Evolutionary conservation across 768 basidiomycete genomes (phyloP).

Genomic region (Zangia roseola): DNA sequence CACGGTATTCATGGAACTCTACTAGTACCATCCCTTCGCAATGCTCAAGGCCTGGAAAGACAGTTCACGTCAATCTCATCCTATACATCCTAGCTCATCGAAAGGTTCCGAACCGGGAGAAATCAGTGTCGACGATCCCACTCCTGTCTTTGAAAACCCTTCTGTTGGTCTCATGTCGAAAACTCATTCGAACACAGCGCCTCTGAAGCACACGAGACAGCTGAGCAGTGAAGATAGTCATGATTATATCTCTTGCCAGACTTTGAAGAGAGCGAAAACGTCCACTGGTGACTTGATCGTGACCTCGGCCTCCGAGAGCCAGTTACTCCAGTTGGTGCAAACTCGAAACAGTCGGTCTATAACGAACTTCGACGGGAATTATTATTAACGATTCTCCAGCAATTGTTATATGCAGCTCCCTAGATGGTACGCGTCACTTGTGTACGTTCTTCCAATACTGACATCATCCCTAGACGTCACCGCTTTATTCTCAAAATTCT

Average conservation of each 20-base stretch:
- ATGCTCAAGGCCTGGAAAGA: slow-evolving; percentile 29
- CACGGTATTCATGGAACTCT: too few species aligned
- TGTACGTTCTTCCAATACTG: neutral
- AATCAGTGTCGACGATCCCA: slow-evolving; percentile 26
- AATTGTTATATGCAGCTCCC: slow-evolving; percentile 18
- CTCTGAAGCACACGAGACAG: slow-evolving; percentile 16
- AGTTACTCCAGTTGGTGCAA: slow-evolving; percentile 19
- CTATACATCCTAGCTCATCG: neutral
- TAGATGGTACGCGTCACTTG: slow-evolving; percentile 14
- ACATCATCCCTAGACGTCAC: slow-evolving; percentile 15
- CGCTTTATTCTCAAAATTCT: slow-evolving; percentile 17
- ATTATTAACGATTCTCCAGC: slow-evolving; percentile 11
- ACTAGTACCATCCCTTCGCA: neutral
- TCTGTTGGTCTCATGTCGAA: slow-evolving; percentile 9
- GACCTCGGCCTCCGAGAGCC: slow-evolving; percentile 7
- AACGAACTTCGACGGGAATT: neutral
- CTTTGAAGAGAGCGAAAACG: slow-evolving; percentile 13
- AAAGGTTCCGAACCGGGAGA: slow-evolving; percentile 25
- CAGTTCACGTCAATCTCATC: slow-evolving; percentile 7
- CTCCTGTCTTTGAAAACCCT: slow-evolving; percentile 15
- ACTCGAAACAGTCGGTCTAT: slow-evolving; percentile 20
- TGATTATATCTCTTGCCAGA: slow-evolving; percentile 1
- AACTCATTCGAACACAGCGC: slow-evolving; percentile 8
- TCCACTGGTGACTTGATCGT: neutral
- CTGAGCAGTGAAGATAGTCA: neutral